Evolutionary conservation across 1,284 basidiomycete species (phyloP), one percentile per base, ranked within the genome.

Genomic region (Rhodotorula glutinis): DNA sequence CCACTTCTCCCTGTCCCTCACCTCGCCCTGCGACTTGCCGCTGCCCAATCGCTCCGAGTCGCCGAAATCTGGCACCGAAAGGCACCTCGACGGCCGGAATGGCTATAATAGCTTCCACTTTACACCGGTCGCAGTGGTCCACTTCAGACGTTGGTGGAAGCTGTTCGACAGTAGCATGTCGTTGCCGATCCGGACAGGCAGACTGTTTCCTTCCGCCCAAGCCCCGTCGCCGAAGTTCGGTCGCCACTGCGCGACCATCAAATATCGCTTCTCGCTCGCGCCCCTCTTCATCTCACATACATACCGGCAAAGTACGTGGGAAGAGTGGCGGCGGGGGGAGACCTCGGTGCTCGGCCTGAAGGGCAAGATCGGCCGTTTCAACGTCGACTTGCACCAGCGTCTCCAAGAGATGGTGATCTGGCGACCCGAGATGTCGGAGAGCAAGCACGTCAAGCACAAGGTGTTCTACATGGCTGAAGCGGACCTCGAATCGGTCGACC

Each of bases 401-500:
- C 88, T 91, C 72, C 89, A 95, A 78, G 92, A 95, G 80, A 68
- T 63, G 55, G 60, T 61, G 40, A 68, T 63, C 38, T 59, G 62
- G 33, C 66, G 66, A 11, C 53, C 60, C 4, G 80, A 79, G 63
- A 74, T 75, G 25, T 73, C 69, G 16, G 75, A 74, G 41, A 74
- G 74, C 38, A 88, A 88, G 77, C 81, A 83, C 3, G 79, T 85
- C 23, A 83, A 85, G 29, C 89, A 90, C 79, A 97, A 96, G 78
- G 87, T 90, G 2, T 92, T 98, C 80, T 92, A 93, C 76, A 89
- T 91, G n/a, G 89, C 89, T 43, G 92, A 97, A 79, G 85, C 95
- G 11, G 85, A 91, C 44, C 81, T 92, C 74, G 87, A 87, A 75
- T 85, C 86, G 11, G 80, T 95, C 47, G 88, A 92, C 66, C 80